Evolutionary conservation across 1,284 basidiomycete genomes (phyloP).

Genomic region (Spongiforma sp.): DNA sequence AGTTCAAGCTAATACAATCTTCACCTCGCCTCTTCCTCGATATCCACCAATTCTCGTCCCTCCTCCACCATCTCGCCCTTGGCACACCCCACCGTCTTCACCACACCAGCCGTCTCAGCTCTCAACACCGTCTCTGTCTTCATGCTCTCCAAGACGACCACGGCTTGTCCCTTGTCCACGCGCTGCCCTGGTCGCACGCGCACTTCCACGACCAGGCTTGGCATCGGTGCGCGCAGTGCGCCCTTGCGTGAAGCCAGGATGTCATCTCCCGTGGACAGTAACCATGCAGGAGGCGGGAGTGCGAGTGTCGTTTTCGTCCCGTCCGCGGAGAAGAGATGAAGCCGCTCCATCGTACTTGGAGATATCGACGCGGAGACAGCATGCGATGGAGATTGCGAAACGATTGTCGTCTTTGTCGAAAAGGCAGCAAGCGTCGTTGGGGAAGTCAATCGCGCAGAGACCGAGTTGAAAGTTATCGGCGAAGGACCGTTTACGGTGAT

Average conservation of each 20-base stretch:
- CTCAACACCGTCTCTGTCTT: slow-evolving; percentile 93
- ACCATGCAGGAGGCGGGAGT: slow-evolving; percentile 69
- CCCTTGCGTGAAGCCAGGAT: slow-evolving; percentile 56
- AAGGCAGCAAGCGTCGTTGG: slow-evolving; percentile 55
- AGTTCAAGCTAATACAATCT: too few species aligned
- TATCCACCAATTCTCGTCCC: slow-evolving; percentile 77
- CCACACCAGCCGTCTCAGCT: slow-evolving; percentile 68
- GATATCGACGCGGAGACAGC: slow-evolving; percentile 54
- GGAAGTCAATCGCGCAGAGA: slow-evolving; percentile 59
- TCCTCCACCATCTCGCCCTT: slow-evolving; percentile 92
- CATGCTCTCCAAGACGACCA: slow-evolving; percentile 93
- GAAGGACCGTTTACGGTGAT: slow-evolving; percentile 50
- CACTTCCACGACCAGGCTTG: slow-evolving; percentile 87
- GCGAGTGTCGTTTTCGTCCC: slow-evolving; percentile 65
- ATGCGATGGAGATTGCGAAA: slow-evolving; percentile 67
- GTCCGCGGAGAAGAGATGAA: slow-evolving; percentile 67
- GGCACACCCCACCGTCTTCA: slow-evolving; percentile 73
- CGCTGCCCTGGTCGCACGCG: slow-evolving; percentile 75
- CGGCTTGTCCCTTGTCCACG: slow-evolving; percentile 81
- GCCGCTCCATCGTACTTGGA: slow-evolving; percentile 62
- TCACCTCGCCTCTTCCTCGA: slow-evolving; percentile 42
- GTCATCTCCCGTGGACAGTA: slow-evolving; percentile 64
- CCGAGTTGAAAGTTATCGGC: slow-evolving; percentile 50
- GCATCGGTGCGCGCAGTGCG: slow-evolving; percentile 82
- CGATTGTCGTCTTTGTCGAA: slow-evolving; percentile 62